These are phyloP conservation scores for Penicillium sp. DNA, from an alignment of 2,329 filamentous ascomycete species.

Conservation along the genomic window DNA sequence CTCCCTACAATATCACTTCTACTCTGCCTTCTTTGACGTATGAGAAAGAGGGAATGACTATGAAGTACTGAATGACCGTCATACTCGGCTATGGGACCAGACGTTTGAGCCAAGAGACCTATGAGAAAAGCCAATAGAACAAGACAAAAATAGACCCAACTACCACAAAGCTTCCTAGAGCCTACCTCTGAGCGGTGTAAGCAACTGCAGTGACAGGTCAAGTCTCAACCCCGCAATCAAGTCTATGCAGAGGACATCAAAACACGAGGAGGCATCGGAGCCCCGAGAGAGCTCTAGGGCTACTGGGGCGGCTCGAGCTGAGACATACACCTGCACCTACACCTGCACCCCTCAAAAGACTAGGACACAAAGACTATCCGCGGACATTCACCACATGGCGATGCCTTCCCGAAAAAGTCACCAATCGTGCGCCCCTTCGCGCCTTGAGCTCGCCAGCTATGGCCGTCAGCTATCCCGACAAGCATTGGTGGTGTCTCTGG, in stretches of 20 bases:
- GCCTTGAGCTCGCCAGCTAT: conserved; percentile 15
- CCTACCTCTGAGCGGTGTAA: conserved; percentile 10
- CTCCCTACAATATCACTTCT: background rate
- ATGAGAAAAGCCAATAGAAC: background rate
- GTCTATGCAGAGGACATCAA: conserved; percentile 7
- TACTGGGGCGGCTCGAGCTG: background rate
- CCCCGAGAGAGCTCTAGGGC: conserved; percentile 9
- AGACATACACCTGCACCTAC: conserved; percentile 17
- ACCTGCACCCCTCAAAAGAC: background rate
- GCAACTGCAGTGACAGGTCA: conserved; percentile 8
- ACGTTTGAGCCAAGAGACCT: background rate
- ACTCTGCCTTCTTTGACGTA: background rate
- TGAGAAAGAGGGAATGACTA: background rate
- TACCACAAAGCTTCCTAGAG: background rate
- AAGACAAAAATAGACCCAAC: background rate
- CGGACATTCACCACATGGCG: background rate
- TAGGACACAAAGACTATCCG: background rate
- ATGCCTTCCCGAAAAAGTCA: background rate
- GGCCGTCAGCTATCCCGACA: conserved; percentile 3
- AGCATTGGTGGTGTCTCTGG: conserved; percentile 24
- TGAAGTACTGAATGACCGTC: background rate
- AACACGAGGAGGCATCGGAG: conserved; percentile 8
- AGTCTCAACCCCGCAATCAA: conserved; percentile 5
- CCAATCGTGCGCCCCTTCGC: background rate
- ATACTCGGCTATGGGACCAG: background rate